A percentile compares a stretch with the other conserved stretches of the same genome.
Conservation (phyloP, 1,139 yeast species). For the Suhomyces ambrosiae region DNA sequence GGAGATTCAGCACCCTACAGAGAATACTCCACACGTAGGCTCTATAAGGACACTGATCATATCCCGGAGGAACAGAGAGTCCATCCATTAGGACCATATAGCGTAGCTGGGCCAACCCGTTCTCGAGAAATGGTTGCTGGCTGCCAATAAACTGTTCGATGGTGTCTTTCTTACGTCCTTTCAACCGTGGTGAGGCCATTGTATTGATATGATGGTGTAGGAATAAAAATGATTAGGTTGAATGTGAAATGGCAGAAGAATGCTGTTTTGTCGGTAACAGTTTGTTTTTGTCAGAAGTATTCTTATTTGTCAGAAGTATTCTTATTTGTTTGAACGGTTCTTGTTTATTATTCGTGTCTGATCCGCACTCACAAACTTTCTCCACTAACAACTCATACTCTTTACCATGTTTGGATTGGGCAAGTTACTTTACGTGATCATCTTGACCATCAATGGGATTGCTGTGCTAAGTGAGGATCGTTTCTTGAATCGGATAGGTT, state of each 20-base stretch:
- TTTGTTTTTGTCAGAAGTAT: too few species aligned
- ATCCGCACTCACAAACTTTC: neutral
- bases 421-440: conserved; percentile 62
- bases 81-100: conserved; percentile 82
- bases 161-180: conserved; percentile 61
- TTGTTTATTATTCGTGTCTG: neutral
- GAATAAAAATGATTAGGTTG: too few species aligned
- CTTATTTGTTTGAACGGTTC: too few species aligned
- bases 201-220: too few species aligned
- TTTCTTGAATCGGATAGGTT: conserved; percentile 66
- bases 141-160: conserved; percentile 64
- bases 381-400: neutral
- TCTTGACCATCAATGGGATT: conserved; percentile 70
- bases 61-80: conserved; percentile 52
- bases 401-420: conserved; percentile 70
- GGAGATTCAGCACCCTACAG: conserved; percentile 61
- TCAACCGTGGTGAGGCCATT: conserved; percentile 12
- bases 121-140: conserved; percentile 64
- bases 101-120: conserved; percentile 76
- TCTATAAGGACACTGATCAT: conserved; percentile 65
- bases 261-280: neutral
- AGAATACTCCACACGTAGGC: conserved; percentile 82
- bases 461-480: conserved; percentile 85
- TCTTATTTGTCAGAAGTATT: too few species aligned
- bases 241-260: too few species aligned